Evolutionary conservation across 305 asterid genomes (phyloP), one percentile per base, ranked within the genome.

Genomic region (Fraxinus floribunda): DNA sequence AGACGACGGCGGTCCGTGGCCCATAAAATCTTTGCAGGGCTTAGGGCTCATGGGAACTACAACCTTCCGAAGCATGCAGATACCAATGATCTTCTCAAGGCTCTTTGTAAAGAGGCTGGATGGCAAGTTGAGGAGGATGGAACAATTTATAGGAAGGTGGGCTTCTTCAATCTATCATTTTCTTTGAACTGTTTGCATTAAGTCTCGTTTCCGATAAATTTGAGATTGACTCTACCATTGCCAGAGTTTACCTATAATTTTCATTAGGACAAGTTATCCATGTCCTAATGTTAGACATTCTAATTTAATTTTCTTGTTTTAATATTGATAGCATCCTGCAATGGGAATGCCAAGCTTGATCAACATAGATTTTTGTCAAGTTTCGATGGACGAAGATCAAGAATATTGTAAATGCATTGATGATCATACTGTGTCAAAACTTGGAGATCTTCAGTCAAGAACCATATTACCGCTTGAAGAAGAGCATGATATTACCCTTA

Each of bases 71-170:
- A 86, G 78, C 94, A 94, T 9, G 89, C 93, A 0, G 97, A 93
- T 81, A 81, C 89, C 0, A 94, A 93, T 64, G 98, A 93, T 78
- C 88, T 94, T 41, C 94, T 94, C 82, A 91, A 49, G 81, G 97
- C 95, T 1, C 91, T 94, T 0, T 92, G 97, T 49, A 75, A 84
- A 3, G 98, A 94, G 78, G 97, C 97, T 4, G 98, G 98, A 0
- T 94, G 97, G 98, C 90, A 78, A 36, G 97, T 94, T 13, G 91
- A 89, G 7, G 93, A 90, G 0, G 98, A 93, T 39, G 97, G 98
- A 15, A 88, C 92, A 0, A 75, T 91, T 30, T 85, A 24, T 30
- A 87, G 83, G 38, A 90, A 90, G 91, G 94, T 87, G 24, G 22
- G 22, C 7, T n/a, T 1, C 3, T 24, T 35, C 18, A 2, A 11